These are phyloP conservation scores for Leccinum truebloodii DNA, from an alignment of 768 basidiomycete genomes.

Conservation along the genomic window DNA sequence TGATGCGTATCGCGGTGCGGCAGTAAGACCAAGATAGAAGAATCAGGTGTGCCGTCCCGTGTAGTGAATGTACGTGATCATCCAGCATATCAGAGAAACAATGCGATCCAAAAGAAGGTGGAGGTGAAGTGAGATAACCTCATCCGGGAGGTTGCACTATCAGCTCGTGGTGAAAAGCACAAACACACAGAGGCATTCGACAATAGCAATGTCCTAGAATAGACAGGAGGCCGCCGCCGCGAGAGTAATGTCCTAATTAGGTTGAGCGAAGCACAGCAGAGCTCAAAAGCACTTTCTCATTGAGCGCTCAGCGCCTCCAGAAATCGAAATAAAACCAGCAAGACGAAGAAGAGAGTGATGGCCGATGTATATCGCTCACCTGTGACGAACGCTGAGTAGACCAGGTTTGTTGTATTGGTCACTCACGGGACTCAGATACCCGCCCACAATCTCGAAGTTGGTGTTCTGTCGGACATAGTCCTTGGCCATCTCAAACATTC, in stretches of 20 bases:
- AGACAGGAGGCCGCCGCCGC: constrained; percentile 23
- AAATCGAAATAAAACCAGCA: background rate
- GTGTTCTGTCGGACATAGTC: constrained; percentile 94
- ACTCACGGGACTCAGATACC: constrained; percentile 94
- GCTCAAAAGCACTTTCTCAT: constrained; percentile 10
- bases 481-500: constrained; percentile 99
- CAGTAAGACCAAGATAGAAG: constrained; percentile 13
- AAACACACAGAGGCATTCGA: background rate
- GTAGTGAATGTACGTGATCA: constrained; percentile 10
- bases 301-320: constrained; percentile 1
- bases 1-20: constrained; percentile 12
- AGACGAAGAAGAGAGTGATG: background rate
- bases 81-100: constrained; percentile 9
- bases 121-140: constrained; percentile 12
- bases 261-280: constrained; percentile 1
- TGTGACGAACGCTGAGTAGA: constrained; percentile 80
- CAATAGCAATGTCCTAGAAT: background rate
- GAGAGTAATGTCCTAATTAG: constrained; percentile 9
- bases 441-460: constrained; percentile 90
- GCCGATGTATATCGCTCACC: constrained; percentile 55
- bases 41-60: constrained; percentile 14
- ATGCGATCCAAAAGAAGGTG: constrained; percentile 12
- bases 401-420: constrained; percentile 98
- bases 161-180: constrained; percentile 9
- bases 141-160: constrained; percentile 7